These are phyloP conservation scores for Picea sitchensis DNA, from an alignment of 75 land plant genomes.

Conservation along the genomic window DNA sequence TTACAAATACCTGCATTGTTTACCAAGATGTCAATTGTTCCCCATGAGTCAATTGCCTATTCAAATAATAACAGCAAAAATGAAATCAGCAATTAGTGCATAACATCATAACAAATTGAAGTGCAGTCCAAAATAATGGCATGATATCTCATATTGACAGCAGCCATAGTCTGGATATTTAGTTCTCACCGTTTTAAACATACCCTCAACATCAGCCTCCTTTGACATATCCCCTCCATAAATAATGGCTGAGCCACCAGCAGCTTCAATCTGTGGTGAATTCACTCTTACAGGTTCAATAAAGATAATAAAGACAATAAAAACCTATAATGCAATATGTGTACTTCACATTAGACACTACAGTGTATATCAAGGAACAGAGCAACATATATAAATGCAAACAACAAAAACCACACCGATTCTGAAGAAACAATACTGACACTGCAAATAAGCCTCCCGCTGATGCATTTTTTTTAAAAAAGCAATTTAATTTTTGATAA, in stretches of 20 bases:
- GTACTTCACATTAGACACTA: neutral
- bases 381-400: neutral
- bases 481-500: neutral
- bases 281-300: constrained; percentile 6
- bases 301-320: neutral
- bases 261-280: constrained; percentile 65
- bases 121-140: neutral
- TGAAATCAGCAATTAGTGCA: neutral
- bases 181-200: constrained; percentile 74
- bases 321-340: too few species aligned
- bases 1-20: constrained; percentile 79
- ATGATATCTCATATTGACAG: constrained; percentile 5
- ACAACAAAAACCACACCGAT: neutral
- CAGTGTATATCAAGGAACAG: neutral
- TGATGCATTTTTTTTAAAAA: neutral
- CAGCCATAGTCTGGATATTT: neutral
- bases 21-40: constrained; percentile 81
- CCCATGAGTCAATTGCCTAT: constrained; percentile 93
- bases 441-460: neutral
- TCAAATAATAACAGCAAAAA: constrained; percentile 14
- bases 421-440: neutral
- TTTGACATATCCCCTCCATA: constrained; percentile 94
- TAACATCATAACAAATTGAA: neutral
- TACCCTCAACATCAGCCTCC: constrained; percentile 83
- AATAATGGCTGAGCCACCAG: constrained; percentile 81